These are phyloP conservation scores for Agaricales sp. DNA, from an alignment of 1,284 basidiomycete genomes.

Conservation along the genomic window DNA sequence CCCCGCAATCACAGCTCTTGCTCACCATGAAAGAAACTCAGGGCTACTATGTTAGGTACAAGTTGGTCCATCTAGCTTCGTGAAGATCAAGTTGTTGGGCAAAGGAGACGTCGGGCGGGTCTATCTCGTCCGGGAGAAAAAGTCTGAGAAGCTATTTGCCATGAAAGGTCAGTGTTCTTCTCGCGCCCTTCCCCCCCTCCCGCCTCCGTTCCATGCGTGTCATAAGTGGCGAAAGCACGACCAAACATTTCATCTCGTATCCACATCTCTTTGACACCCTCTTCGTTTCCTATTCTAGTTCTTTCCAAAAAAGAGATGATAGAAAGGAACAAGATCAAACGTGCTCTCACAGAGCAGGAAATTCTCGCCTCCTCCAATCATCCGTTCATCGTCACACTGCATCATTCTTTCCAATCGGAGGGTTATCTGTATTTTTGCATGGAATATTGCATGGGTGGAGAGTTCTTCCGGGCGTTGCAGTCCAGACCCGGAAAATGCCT, in stretches of 20 bases:
- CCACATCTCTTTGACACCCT: constrained; percentile 23
- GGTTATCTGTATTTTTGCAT: constrained; percentile 96
- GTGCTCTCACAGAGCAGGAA: constrained; percentile 93
- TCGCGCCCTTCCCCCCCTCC: constrained; percentile 9
- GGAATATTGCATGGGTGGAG: constrained; percentile 99
- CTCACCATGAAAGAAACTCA: neutral
- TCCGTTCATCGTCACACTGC: constrained; percentile 94
- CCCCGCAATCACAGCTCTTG: constrained; percentile 8
- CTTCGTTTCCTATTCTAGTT: constrained; percentile 45
- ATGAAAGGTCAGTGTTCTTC: constrained; percentile 78
- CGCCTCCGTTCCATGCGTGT: constrained; percentile 7
- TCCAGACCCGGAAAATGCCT: constrained; percentile 94
- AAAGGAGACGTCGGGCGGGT: constrained; percentile 96
- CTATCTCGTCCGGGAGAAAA: constrained; percentile 94
- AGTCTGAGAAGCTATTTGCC: constrained; percentile 84
- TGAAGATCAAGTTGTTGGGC: constrained; percentile 91
- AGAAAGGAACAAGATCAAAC: constrained; percentile 96
- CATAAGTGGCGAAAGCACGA: neutral
- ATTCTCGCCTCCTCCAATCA: constrained; percentile 95
- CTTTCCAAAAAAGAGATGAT: constrained; percentile 98
- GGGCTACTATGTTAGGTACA: constrained; percentile 51
- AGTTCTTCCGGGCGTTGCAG: constrained; percentile 96
- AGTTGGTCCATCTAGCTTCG: constrained; percentile 84
- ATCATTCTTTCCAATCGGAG: constrained; percentile 97
- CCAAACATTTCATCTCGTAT: constrained; percentile 11